phyloP scores from a whole-genome alignment of 441 rosid species.

The Populus hybrid region DNA sequence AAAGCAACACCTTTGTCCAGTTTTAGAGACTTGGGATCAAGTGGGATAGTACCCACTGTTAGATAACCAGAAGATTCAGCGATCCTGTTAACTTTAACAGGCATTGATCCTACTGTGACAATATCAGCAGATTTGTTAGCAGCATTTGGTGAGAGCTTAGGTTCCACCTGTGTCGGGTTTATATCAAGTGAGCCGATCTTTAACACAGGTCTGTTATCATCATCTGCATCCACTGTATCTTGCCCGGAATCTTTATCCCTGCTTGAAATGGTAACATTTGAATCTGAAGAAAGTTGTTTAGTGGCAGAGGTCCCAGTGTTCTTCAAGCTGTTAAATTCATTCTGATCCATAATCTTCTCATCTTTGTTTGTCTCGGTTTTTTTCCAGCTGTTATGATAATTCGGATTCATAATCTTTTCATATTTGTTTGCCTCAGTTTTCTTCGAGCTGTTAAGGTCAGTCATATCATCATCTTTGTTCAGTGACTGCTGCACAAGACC shows the following conservation, averaged over 20 bases:
- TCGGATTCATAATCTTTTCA: background rate
- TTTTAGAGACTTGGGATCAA: slow-evolving; percentile 46
- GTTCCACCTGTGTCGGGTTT: slow-evolving; percentile 34
- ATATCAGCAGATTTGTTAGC: slow-evolving; percentile 19
- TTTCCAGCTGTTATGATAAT: background rate
- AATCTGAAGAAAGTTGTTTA: slow-evolving; percentile 22
- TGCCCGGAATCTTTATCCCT: slow-evolving; percentile 20
- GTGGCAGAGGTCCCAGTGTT: slow-evolving; percentile 8
- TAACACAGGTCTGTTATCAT: slow-evolving; percentile 22
- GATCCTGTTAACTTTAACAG: slow-evolving; percentile 57
- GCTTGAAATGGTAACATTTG: slow-evolving; percentile 21
- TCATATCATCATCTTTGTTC: slow-evolving; percentile 28
- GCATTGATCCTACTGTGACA: slow-evolving; percentile 65
- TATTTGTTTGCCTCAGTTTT: slow-evolving; percentile 20
- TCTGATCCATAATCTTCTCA: background rate
- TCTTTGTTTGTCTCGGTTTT: background rate
- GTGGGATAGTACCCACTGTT: slow-evolving; percentile 62
- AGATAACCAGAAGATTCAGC: slow-evolving; percentile 41
- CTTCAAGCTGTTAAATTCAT: background rate
- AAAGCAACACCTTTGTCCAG: slow-evolving; percentile 22
- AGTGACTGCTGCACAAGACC: slow-evolving; percentile 19
- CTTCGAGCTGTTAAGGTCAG: slow-evolving; percentile 21
- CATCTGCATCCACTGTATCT: background rate
- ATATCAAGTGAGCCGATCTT: slow-evolving; percentile 45
- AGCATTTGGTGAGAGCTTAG: slow-evolving; percentile 18